Percentiles rank a stretch among this genome's conserved stretches.
Evolutionary conservation across 2,329 filamentous ascomycete species (phyloP).

Genomic region (Pseudonectria buxi): DNA sequence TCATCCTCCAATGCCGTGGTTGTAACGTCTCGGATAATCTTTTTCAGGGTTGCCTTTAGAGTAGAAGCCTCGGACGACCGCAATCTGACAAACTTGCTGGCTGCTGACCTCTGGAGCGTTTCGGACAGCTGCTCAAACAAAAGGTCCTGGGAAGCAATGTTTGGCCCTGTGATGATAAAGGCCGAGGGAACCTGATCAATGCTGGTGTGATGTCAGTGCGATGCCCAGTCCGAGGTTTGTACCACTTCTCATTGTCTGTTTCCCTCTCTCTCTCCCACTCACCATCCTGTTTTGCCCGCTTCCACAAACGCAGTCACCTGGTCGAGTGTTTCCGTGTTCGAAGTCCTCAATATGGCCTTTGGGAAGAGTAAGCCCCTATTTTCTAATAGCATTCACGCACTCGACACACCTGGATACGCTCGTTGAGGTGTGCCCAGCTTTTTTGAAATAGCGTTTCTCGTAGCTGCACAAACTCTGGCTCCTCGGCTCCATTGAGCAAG

Average conservation of each 20-base stretch:
- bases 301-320: slow-evolving; percentile 52
- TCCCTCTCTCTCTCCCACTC: too few species aligned
- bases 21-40: slow-evolving; percentile 62
- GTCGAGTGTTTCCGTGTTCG: slow-evolving; percentile 54
- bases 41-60: slow-evolving; percentile 65
- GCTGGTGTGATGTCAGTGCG: slow-evolving; percentile 18
- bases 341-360: slow-evolving; percentile 51
- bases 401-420: slow-evolving; percentile 46
- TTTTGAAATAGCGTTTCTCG: slow-evolving; percentile 55
- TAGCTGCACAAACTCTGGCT: slow-evolving; percentile 38
- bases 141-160: slow-evolving; percentile 66
- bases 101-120: slow-evolving; percentile 38
- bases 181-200: slow-evolving; percentile 55
- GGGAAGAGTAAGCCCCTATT: slow-evolving; percentile 5
- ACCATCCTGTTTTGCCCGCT: slow-evolving; percentile 29
- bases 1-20: slow-evolving; percentile 40
- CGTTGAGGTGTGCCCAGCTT: slow-evolving; percentile 59
- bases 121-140: slow-evolving; percentile 66
- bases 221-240: neutral
- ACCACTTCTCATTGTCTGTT: too few species aligned
- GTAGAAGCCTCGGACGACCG: slow-evolving; percentile 67
- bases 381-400: slow-evolving; percentile 11
- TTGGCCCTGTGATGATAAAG: slow-evolving; percentile 71
- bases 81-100: slow-evolving; percentile 57
- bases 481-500: slow-evolving; percentile 50